These are phyloP conservation scores for Opeltia flavorubescens DNA, from an alignment of 495 filamentous ascomycete species.

Conservation along the genomic window DNA sequence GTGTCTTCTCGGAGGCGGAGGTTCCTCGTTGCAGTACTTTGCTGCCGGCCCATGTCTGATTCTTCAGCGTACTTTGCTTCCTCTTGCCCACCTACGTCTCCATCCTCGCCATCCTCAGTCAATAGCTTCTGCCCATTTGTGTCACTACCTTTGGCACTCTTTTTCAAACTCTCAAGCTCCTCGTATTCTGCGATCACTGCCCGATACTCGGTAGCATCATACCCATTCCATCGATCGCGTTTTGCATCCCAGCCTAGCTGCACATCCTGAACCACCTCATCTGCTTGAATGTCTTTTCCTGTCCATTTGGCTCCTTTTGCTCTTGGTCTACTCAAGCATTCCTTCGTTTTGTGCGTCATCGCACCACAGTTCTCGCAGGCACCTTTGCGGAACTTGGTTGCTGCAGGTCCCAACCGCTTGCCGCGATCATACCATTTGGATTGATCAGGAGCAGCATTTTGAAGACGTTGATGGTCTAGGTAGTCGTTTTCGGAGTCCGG, in stretches of 20 bases:
- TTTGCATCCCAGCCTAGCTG: slow-evolving; percentile 95
- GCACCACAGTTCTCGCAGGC: slow-evolving; percentile 97
- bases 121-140: slow-evolving; percentile 15
- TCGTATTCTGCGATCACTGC: slow-evolving; percentile 79
- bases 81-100: slow-evolving; percentile 28
- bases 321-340: slow-evolving; percentile 78
- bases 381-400: slow-evolving; percentile 94
- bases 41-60: slow-evolving; percentile 88
- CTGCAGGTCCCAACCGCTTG: slow-evolving; percentile 62
- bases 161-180: slow-evolving; percentile 69
- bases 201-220: slow-evolving; percentile 76
- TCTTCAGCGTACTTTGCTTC: slow-evolving; percentile 84
- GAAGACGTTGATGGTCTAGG: slow-evolving; percentile 90
- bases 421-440: slow-evolving; percentile 86
- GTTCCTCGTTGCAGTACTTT: slow-evolving; percentile 79
- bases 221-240: slow-evolving; percentile 93
- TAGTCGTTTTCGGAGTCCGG: slow-evolving; percentile 70
- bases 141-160: slow-evolving; percentile 25
- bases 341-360: slow-evolving; percentile 89
- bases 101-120: slow-evolving; percentile 18
- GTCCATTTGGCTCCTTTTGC: slow-evolving; percentile 89
- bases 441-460: slow-evolving; percentile 46
- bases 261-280: slow-evolving; percentile 76
- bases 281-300: slow-evolving; percentile 81
- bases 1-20: slow-evolving; percentile 91